Evolutionary conservation across 176 grass and related monocot genomes (phyloP).

Genomic region (maize (Zea mays)): Zm-B73-REFERENCE-NAM-5.0 NC_050103.1:173787501-173788000

Average conservation of each 20-base stretch:
- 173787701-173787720: constrained; percentile 47
- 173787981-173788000: neutral
- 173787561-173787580: constrained; percentile 65
- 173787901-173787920: constrained; percentile 1
- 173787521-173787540: constrained; percentile 66
- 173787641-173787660: constrained; percentile 49
- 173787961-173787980: too few relatives aligned
- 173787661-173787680: constrained; percentile 62
- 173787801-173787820: constrained; percentile 20
- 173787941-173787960: too few relatives aligned
- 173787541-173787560: constrained; percentile 36
- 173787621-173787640: constrained; percentile 48
- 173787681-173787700: constrained; percentile 64
- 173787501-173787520: constrained; percentile 53
- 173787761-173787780: constrained; percentile 22
- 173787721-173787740: constrained; percentile 12
- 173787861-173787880: constrained; percentile 19
- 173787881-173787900: constrained; percentile 19
- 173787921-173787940: too few relatives aligned
- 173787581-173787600: constrained; percentile 65
- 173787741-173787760: constrained; percentile 29
- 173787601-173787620: constrained; percentile 54
- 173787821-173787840: constrained; percentile 36
- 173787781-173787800: constrained; percentile 46
- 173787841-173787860: constrained; percentile 33